Conservation (phyloP, 768 basidiomycete genomes). For the Russula olivacea region DNA sequence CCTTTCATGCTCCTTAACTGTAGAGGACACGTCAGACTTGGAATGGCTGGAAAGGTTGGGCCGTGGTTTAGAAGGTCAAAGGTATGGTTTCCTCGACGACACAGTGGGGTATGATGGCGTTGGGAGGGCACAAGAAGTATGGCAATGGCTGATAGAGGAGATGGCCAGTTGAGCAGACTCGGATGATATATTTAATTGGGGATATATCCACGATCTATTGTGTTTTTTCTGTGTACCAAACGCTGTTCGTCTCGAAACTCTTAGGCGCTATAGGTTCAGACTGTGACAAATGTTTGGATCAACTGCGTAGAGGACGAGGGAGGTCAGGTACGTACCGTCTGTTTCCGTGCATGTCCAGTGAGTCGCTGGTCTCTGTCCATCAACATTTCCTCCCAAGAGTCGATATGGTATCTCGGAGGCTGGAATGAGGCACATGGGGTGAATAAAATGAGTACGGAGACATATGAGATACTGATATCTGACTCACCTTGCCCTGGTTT, state of each 20-base stretch:
- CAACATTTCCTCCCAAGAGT: slow-evolving; percentile 94
- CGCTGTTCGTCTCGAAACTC: slow-evolving; percentile 64
- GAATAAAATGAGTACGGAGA: slow-evolving; percentile 4
- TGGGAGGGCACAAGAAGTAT: slow-evolving; percentile 27
- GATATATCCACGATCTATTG: slow-evolving; percentile 23
- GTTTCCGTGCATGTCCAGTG: slow-evolving; percentile 83
- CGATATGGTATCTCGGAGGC: slow-evolving; percentile 81
- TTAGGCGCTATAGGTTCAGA: slow-evolving; percentile 62
- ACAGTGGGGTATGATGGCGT: slow-evolving; percentile 23
- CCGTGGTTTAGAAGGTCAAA: slow-evolving; percentile 32
- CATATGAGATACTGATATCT: background rate
- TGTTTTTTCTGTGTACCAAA: slow-evolving; percentile 52
- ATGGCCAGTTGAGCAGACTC: slow-evolving; percentile 29
- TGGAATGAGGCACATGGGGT: slow-evolving; percentile 29
- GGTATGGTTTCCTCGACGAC: slow-evolving; percentile 38
- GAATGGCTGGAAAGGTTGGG: slow-evolving; percentile 29
- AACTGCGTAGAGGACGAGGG: background rate
- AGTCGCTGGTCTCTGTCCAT: slow-evolving; percentile 85
- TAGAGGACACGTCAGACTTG: slow-evolving; percentile 20
- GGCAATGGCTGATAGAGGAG: slow-evolving; percentile 31
- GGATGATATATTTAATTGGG: background rate
- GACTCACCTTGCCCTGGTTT: slow-evolving; percentile 82
- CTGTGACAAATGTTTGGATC: slow-evolving; percentile 35
- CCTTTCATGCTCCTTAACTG: slow-evolving; percentile 36
- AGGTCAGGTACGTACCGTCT: slow-evolving; percentile 53